phyloP scores from a whole-genome alignment of 495 filamentous ascomycete species.

The Amniculicola lignicola region DNA sequence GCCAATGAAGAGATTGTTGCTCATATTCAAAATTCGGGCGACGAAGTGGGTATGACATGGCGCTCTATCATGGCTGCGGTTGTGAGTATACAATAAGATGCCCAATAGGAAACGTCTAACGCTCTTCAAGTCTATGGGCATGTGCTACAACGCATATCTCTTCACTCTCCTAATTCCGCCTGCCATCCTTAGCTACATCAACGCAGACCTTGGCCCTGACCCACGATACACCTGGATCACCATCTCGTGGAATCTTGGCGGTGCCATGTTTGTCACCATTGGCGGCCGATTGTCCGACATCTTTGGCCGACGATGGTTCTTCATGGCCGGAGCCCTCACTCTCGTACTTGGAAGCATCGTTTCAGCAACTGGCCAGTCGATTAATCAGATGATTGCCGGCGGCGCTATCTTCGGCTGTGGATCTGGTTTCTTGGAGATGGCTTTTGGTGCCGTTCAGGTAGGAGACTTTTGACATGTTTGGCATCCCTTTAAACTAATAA shows the following conservation, averaged over 20 bases:
- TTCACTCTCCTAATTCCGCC: slow-evolving; percentile 32
- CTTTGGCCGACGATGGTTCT: slow-evolving; percentile 31
- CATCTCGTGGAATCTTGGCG: slow-evolving; percentile 32
- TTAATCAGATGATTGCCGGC: slow-evolving; percentile 32
- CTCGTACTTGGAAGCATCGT: slow-evolving; percentile 32
- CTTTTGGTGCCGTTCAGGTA: slow-evolving; percentile 32
- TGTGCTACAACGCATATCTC: slow-evolving; percentile 33
- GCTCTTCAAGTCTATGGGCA: slow-evolving; percentile 18
- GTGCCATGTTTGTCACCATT: slow-evolving; percentile 32
- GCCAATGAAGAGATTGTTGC: slow-evolving; percentile 29
- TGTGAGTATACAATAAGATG: background rate
- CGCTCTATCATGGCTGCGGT: slow-evolving; percentile 24
- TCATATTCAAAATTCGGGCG: slow-evolving; percentile 27
- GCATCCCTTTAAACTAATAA: background rate
- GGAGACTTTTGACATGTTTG: background rate
- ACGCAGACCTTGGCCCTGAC: slow-evolving; percentile 29
- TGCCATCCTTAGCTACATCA: slow-evolving; percentile 28
- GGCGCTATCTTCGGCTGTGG: slow-evolving; percentile 31
- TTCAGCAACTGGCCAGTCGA: slow-evolving; percentile 25
- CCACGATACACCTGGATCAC: slow-evolving; percentile 34
- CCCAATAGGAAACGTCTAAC: background rate
- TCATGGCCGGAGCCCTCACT: slow-evolving; percentile 17
- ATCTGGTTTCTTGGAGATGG: slow-evolving; percentile 32
- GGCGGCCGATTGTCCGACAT: slow-evolving; percentile 31
- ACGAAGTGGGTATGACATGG: slow-evolving; percentile 31